These are phyloP conservation scores for Groenewaldozyma tartarivorans DNA, from an alignment of 805 yeast genomes.

Conservation along the genomic window DNA sequence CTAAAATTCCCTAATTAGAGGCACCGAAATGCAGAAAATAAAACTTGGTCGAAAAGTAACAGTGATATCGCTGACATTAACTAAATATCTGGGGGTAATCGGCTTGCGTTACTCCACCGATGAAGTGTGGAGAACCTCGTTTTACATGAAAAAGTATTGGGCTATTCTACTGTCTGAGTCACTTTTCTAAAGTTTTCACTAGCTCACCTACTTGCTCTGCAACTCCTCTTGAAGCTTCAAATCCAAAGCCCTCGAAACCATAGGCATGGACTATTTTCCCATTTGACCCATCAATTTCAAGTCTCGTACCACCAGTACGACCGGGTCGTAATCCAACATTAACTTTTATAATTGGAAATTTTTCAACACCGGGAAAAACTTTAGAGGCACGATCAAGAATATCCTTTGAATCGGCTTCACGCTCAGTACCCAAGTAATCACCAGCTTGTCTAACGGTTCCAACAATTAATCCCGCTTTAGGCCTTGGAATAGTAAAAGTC, in stretches of 20 bases:
- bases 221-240: slow-evolving; percentile 49
- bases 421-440: not conserved
- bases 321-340: slow-evolving; percentile 8
- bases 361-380: slow-evolving; percentile 1
- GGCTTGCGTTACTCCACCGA: too few relatives aligned
- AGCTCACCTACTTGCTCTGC: slow-evolving; percentile 32
- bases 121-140: too few relatives aligned
- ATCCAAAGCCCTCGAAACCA: slow-evolving; percentile 59
- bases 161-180: too few relatives aligned
- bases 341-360: slow-evolving; percentile 5
- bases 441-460: not conserved
- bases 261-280: slow-evolving; percentile 46
- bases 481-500: slow-evolving; percentile 1
- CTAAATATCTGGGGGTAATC: too few relatives aligned
- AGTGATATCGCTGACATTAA: too few relatives aligned
- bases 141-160: too few relatives aligned
- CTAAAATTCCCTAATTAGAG: too few relatives aligned
- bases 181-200: too few relatives aligned
- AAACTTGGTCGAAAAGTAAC: too few relatives aligned
- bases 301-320: slow-evolving; percentile 7
- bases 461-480: slow-evolving; percentile 1
- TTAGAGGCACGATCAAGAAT: slow-evolving; percentile 1
- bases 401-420: not conserved
- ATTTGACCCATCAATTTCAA: slow-evolving; percentile 1
- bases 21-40: too few relatives aligned